Conservation (phyloP, 176 grass and related monocot genomes). For the Paspalum notatum region DNA sequence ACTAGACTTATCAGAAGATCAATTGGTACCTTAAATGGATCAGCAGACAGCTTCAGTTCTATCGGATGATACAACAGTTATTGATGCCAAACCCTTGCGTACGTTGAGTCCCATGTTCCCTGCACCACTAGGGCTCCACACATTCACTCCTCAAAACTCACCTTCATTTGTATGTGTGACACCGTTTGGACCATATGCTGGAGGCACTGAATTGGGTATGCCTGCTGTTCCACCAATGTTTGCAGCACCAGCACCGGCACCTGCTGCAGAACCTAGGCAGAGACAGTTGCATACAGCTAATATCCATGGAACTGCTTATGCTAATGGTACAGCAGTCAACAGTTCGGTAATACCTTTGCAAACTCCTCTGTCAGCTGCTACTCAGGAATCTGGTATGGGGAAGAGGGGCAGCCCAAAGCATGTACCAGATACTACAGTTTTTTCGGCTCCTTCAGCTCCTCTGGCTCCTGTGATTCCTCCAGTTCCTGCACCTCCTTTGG, state of each 20-base stretch:
- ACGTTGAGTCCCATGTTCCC: slow-evolving; percentile 89
- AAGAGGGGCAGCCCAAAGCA: slow-evolving; percentile 48
- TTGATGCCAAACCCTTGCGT: slow-evolving; percentile 84
- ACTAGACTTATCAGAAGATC: not conserved
- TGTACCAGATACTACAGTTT: slow-evolving; percentile 32
- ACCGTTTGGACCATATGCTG: slow-evolving; percentile 63
- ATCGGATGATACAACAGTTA: slow-evolving; percentile 40
- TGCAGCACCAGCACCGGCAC: not conserved
- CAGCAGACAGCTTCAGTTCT: slow-evolving; percentile 38
- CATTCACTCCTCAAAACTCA: slow-evolving; percentile 62
- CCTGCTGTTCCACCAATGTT: slow-evolving; percentile 50
- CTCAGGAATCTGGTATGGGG: slow-evolving; percentile 47
- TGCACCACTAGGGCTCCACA: slow-evolving; percentile 65
- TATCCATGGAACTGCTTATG: slow-evolving; percentile 40
- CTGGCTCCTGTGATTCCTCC: not conserved
- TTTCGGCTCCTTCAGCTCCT: slow-evolving; percentile 26
- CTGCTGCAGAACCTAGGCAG: slow-evolving; percentile 40
- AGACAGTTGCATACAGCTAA: slow-evolving; percentile 13
- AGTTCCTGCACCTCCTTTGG: not conserved
- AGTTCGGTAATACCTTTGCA: slow-evolving; percentile 22
- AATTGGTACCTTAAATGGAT: slow-evolving; percentile 46
- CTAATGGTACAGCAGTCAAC: slow-evolving; percentile 38
- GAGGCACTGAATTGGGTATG: slow-evolving; percentile 40
- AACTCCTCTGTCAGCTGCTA: slow-evolving; percentile 19
- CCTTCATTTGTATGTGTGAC: slow-evolving; percentile 73